Percentiles rank a stretch among this genome's conserved stretches.
Conservation (phyloP, 257 asterid genomes). For the Pogostemon cablin region DNA sequence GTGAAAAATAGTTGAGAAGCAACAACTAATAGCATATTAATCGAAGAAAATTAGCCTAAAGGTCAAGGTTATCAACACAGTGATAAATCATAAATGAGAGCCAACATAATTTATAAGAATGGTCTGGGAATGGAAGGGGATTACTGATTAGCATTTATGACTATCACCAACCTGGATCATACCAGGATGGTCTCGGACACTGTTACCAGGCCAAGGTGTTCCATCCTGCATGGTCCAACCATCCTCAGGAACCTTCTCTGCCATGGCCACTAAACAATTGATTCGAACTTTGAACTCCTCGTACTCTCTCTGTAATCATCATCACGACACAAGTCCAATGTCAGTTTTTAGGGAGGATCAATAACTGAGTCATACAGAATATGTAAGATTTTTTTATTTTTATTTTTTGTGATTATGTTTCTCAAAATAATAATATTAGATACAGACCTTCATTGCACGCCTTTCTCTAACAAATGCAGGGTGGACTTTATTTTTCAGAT, state of each 20-base stretch:
- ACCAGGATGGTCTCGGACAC: conserved; percentile 92
- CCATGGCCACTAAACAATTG: conserved; percentile 69
- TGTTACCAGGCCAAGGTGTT: conserved; percentile 94
- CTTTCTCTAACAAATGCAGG: conserved; percentile 82
- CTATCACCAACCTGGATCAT: conserved; percentile 81
- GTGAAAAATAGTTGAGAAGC: no score
- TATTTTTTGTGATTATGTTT: background rate
- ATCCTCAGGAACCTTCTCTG: conserved; percentile 90
- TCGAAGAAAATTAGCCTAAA: no score
- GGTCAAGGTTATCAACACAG: no score
- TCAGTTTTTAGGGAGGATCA: conserved; percentile 6
- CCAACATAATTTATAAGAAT: conserved; percentile 9
- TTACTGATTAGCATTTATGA: background rate
- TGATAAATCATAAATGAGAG: no score
- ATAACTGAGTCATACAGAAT: background rate
- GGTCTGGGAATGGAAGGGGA: background rate
- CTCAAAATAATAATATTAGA: conserved; percentile 5
- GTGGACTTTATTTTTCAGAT: conserved; percentile 76
- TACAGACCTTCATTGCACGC: conserved; percentile 80
- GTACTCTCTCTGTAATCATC: conserved; percentile 67
- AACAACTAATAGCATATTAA: no score
- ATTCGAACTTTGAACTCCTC: conserved; percentile 88
- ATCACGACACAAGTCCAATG: conserved; percentile 15
- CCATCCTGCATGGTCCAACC: conserved; percentile 99
- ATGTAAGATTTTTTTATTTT: background rate